These are phyloP conservation scores for Rachicladosporium sp. DNA, from an alignment of 2,329 filamentous ascomycete genomes.

Conservation along the genomic window DNA sequence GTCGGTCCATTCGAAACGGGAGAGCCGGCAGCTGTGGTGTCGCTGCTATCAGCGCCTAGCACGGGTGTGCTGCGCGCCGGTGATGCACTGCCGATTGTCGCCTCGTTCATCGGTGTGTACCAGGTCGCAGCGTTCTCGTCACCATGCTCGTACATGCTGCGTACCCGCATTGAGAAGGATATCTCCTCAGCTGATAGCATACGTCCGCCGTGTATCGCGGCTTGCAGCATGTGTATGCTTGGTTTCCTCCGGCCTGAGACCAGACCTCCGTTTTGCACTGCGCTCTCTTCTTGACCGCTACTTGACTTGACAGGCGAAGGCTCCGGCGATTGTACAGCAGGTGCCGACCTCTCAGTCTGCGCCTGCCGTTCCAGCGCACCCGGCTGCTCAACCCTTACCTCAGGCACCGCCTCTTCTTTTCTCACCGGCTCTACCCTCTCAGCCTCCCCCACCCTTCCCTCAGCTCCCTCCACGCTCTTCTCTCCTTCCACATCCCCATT, in stretches of 20 bases:
- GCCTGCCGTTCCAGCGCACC: not conserved
- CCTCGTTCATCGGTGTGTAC: slow-evolving; percentile 10
- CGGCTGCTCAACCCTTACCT: not conserved
- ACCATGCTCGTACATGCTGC: slow-evolving; percentile 52
- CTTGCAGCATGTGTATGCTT: slow-evolving; percentile 25
- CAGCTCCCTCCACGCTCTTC: slow-evolving; percentile 1
- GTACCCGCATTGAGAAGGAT: slow-evolving; percentile 48
- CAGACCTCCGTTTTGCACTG: not conserved
- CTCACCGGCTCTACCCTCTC: not conserved
- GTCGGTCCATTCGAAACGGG: not conserved
- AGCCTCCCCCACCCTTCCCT: not conserved
- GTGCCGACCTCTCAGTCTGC: not conserved
- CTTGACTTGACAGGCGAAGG: not conserved
- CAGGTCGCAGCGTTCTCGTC: slow-evolving; percentile 42
- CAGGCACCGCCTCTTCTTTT: not conserved
- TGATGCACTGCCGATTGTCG: slow-evolving; percentile 1
- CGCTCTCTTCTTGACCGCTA: not conserved
- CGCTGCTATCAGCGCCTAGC: not conserved
- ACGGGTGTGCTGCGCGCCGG: slow-evolving; percentile 7
- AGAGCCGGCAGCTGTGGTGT: not conserved
- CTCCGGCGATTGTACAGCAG: not conserved
- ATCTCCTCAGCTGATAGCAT: slow-evolving; percentile 53
- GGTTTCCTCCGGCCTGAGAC: slow-evolving; percentile 20
- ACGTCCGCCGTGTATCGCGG: slow-evolving; percentile 26
- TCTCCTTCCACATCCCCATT: slow-evolving; percentile 6